Evolutionary conservation across 2,329 filamentous ascomycete species (phyloP), one percentile per base, ranked within the genome.

Genomic region (Dryadomyces quercus-mongolicae): DNA sequence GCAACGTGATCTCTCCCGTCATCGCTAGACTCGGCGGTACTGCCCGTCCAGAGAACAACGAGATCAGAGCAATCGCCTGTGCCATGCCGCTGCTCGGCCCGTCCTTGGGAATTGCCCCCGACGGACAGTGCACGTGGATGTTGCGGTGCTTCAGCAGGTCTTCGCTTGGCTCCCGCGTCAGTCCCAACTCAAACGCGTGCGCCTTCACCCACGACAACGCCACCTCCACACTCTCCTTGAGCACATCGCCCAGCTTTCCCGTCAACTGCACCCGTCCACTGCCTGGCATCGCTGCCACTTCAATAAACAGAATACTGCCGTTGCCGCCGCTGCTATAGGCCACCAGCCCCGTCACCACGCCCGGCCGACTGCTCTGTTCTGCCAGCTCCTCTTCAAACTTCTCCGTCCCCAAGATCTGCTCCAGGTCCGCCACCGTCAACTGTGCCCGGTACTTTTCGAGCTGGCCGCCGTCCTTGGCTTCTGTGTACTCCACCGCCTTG

Each of bases 151-250:
- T 92, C 90, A 97, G 96, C 64, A 98, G 91, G 67, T 98, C 92
- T 61, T 92, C 86, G 54, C 82, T 82, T 9, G 86, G 85, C 58
- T 90, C 84, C 55, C 84, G 76, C 4, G 88, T 90, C 44, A 98
- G 74, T 10, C 90, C 90, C 13, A 98, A 77, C 64, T 95, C 88
- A 64, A 86, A 96, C 2, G 92, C 91, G 67, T 98, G 92, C 4
- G 89, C 88, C 69, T 96, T 96, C 52, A 98, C 93, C 93, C 93
- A 98, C 16, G 86, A 92, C 38, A 97, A 77, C 12, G 93, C 93
- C 20, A 98, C 93, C 68, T 97, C 92, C 45, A 97, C 93, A 59
- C 85, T 92, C 70, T 98, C 93, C 70, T 97, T 97, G 56, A 98
- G 81, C 34, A 98, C 93, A 62, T 96, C 91, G 59, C 93, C 93